Evolutionary conservation across 2,329 filamentous ascomycete species (phyloP).

Genomic region (Keithomyces neogunnii): DNA sequence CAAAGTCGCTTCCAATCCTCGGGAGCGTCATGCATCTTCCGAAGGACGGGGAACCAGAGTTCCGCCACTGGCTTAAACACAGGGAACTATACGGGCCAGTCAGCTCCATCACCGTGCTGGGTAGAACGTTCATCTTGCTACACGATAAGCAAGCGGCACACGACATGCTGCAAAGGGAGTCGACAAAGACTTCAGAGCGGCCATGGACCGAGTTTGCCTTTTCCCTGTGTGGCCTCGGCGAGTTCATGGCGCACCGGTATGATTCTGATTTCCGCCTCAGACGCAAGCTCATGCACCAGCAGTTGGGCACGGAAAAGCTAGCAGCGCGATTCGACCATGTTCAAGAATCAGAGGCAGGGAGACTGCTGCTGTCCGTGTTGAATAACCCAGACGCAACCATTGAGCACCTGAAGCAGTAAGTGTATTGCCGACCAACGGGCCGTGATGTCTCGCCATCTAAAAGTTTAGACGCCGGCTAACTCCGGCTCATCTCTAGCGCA

Average conservation of each 20-base stretch:
- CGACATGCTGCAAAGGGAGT: slow-evolving; percentile 25
- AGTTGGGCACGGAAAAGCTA: background rate
- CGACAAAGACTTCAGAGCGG: slow-evolving; percentile 14
- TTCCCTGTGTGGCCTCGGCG: background rate
- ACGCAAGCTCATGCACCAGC: slow-evolving; percentile 1
- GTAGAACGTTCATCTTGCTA: slow-evolving; percentile 28
- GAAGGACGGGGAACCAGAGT: slow-evolving; percentile 17
- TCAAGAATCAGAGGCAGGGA: background rate
- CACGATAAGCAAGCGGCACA: slow-evolving; percentile 24
- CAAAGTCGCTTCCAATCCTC: slow-evolving; percentile 27
- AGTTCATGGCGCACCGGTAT: background rate
- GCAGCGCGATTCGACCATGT: slow-evolving; percentile 11
- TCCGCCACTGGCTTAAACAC: slow-evolving; percentile 23
- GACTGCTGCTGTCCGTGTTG: background rate
- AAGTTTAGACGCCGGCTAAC: background rate
- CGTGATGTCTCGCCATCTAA: too few relatives aligned
- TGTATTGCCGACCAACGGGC: background rate
- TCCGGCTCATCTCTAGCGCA: background rate
- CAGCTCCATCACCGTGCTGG: slow-evolving; percentile 10
- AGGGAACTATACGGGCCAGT: slow-evolving; percentile 20
- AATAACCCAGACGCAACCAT: background rate
- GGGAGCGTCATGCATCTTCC: slow-evolving; percentile 39
- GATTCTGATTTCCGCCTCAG: background rate
- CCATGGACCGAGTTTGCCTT: background rate
- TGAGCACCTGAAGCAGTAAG: slow-evolving; percentile 1